Percentiles rank a stretch among this genome's conserved stretches.
These are phyloP conservation scores for Ligustrum vulgare DNA, from an alignment of 257 asterid species.

Conservation along the genomic window DNA sequence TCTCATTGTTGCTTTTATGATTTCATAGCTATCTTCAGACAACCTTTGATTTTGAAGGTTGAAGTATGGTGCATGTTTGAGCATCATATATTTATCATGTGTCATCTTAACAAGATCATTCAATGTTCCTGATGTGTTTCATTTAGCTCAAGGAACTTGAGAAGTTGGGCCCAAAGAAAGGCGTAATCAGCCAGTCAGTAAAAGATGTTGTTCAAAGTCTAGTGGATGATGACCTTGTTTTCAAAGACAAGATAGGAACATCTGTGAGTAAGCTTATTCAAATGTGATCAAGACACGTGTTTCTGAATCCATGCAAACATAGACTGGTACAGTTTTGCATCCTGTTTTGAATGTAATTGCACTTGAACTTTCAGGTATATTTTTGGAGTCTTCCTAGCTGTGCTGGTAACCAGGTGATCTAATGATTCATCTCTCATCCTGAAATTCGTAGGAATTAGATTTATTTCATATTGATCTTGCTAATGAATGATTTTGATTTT, in stretches of 20 bases:
- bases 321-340: conserved; percentile 9
- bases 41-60: not conserved
- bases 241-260: conserved; percentile 96
- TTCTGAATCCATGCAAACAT: not conserved
- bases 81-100: not conserved
- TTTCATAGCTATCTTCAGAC: not conserved
- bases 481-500: conserved; percentile 18
- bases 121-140: conserved; percentile 18
- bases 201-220: conserved; percentile 89
- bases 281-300: conserved; percentile 2
- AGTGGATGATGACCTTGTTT: conserved; percentile 94
- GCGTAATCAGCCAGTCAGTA: conserved; percentile 88
- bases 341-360: conserved; percentile 12
- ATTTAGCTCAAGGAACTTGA: conserved; percentile 90
- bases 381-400: conserved; percentile 99
- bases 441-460: conserved; percentile 3
- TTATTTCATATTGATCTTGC: conserved; percentile 12
- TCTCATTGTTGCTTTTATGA: no score
- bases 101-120: conserved; percentile 10
- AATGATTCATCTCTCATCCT: conserved; percentile 17
- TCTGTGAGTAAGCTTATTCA: conserved; percentile 64
- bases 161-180: conserved; percentile 90
- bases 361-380: conserved; percentile 61
- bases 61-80: not conserved
- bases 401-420: conserved; percentile 92